Base-by-base conservation (phyloP, 2,329 filamentous ascomycete genomes). In the Colletotrichum sp. region DNA sequence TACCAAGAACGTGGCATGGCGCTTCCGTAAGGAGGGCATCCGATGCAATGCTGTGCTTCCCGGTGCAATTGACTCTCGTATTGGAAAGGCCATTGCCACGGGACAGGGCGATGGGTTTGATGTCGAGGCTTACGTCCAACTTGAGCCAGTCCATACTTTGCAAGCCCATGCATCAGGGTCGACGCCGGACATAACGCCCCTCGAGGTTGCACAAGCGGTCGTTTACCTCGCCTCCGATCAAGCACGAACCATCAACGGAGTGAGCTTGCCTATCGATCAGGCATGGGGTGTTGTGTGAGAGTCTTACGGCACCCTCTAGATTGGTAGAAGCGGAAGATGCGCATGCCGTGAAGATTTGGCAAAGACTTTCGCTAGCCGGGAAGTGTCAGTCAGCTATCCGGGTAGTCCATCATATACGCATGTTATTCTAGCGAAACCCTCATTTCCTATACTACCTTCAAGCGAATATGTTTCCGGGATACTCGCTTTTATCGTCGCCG, bases 1-100 rank as follows among this genome's bases (percentile, higher is more conserved):
- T 12, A 88, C 87, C 2, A 88, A 87, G 77, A 87, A 87, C 70
- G 85, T 87, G 1, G 87, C 87, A 18, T 88, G 85, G 83, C 80
- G 85, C 8, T 88, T 87, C 75, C 83, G 83, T 27, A 82, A 86
- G 48, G 84, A 88, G 34, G 83, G 84, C 9, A 87, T 89, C 18
- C 32, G 56, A 34, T 73, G 64, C 64, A 68, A 75, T n/a, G 56
- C 70, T n/a, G 27, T 73, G 13, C 65, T 87, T 6, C 87, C 87
- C 3, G 81, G 81, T 3, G 79, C 80, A 6, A 78, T 83, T 43
- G 80, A 82, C 73, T 81, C 79, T 60, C 76, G 78, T n/a, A 79
- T 82, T 25, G 81, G 81, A 4, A 79, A 82, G 77, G 74, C 75
- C 10, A 80, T 82, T 43, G 77, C 77, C 4, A 32, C 64, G 18